Base-by-base conservation (phyloP, 371 early-diverging fungal species). In the Syncephalastrum racemosum region DNA sequence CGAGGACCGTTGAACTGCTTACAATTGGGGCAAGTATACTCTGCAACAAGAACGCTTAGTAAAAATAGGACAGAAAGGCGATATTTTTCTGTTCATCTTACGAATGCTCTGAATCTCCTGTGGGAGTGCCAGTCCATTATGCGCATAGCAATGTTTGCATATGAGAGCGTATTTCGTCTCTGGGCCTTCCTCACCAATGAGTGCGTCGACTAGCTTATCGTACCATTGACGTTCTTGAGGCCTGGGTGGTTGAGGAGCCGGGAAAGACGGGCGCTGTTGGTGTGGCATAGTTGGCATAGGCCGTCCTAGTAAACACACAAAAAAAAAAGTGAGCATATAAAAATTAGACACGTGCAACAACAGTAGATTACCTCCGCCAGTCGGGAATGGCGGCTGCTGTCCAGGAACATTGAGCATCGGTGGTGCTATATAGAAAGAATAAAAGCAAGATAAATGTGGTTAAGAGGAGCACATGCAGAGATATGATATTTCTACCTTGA, bases 71-170 rank as follows among this genome's bases (percentile, higher is more conserved):
- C 3, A 31, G 12, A 31, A 2, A 31, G 5, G 36, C 36, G 12
- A 8, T 31, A 31, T 0, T 12, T 31, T 7, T 12, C 6, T 5
- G 10, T 10, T 31, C 0, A 13, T 65, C 81, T 79, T 80, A 87
- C 88, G 85, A 50, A 86, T 80, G 46, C 64, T 73, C 12, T 84
- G 75, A 48, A 87, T 84, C 42, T 93, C 92, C 10, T 89, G 81
- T 13, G 93, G 91, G 47, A 90, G 76, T 7, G 88, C 90, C 41
- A 97, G 77, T 0, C 97, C 97, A 70, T 95, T 95, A 71, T 96
- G 96, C 8, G 85, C 81, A 60, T 81, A 91, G 77, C 97, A 97
- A 43, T 83, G 76, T 31, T 86, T 80, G 63, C 97, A 97, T 40
- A 97, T 90, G 40, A 97, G 76, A 4, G 97, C 97, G 66, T 92